Percentiles rank a stretch among this genome's conserved stretches.
Evolutionary conservation across 192 early-diverging fungal species (phyloP).

Genomic region (Pilaira anomala): DNA sequence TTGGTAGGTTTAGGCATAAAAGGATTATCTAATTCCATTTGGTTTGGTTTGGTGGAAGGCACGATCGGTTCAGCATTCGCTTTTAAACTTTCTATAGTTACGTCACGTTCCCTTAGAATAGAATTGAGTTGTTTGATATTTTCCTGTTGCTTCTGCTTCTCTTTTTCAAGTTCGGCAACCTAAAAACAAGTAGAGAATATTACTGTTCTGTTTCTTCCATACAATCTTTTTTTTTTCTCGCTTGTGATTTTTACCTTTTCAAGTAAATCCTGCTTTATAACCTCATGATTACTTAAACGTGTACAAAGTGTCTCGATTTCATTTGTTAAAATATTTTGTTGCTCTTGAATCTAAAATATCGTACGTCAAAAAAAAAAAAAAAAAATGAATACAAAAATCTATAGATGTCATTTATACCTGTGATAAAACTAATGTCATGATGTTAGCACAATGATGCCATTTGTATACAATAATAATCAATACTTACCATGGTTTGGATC

Average conservation of each 20-base stretch:
- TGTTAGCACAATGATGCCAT: no score
- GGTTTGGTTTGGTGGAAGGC: background rate
- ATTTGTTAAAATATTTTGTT: constrained; percentile 16
- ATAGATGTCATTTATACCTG: no score
- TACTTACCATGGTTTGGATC: constrained; percentile 12
- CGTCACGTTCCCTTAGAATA: background rate
- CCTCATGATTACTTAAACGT: constrained; percentile 19
- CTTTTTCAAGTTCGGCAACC: constrained; percentile 33
- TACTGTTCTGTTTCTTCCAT: no score
- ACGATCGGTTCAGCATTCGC: background rate
- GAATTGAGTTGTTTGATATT: constrained; percentile 1
- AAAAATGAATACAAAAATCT: no score
- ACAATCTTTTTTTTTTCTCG: background rate
- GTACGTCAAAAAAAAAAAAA: no score
- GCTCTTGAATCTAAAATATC: constrained; percentile 15
- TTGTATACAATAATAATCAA: no score
- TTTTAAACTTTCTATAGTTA: background rate
- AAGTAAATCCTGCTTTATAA: constrained; percentile 25
- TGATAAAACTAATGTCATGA: background rate
- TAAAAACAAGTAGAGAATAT: constrained; percentile 7
- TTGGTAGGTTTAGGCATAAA: background rate
- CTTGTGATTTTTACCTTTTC: constrained; percentile 14
- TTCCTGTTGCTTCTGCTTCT: constrained; percentile 19
- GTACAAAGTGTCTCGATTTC: constrained; percentile 21
- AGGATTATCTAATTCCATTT: background rate